Percentiles rank a stretch among this genome's conserved stretches.
Evolutionary conservation across 106 monocot species (phyloP).

Genomic region (Narthecium ossifragum): DNA sequence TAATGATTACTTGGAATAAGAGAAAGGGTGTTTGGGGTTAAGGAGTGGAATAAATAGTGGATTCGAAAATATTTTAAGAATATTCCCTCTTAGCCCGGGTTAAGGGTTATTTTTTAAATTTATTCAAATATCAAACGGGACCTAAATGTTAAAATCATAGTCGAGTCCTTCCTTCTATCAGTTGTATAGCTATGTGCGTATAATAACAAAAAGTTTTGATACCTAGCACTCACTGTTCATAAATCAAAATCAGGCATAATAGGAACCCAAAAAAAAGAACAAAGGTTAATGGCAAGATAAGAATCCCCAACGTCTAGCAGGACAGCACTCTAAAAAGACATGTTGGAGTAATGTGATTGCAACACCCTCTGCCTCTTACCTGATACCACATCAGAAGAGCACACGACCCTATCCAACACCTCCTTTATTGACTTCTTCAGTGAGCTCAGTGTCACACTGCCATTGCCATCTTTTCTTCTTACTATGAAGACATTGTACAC

Average conservation of each 20-base stretch:
- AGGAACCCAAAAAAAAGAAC: neutral
- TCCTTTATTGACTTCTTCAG: constrained; percentile 22
- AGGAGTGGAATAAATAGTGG: no score
- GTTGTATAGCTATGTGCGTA: no score
- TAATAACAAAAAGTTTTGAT: neutral
- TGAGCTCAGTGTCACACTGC: constrained; percentile 15
- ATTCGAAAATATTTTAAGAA: no score
- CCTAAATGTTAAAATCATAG: no score
- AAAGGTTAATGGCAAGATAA: neutral
- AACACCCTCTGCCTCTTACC: constrained; percentile 24
- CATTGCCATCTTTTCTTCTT: constrained; percentile 7
- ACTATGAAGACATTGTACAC: constrained; percentile 31
- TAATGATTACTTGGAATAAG: no score
- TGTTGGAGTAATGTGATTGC: constrained; percentile 16
- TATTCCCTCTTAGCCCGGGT: no score
- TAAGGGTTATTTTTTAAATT: no score
- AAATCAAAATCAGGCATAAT: neutral
- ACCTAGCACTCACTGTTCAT: neutral
- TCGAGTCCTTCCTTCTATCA: no score
- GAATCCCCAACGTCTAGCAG: neutral
- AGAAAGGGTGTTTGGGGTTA: no score
- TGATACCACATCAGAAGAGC: constrained; percentile 5
- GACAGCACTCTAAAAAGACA: constrained; percentile 5
- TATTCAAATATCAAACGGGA: no score
- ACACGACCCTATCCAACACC: constrained; percentile 14